These are phyloP conservation scores for Exobasidium cylindrosporum DNA, from an alignment of 1,284 basidiomycete species.

Conservation along the genomic window DNA sequence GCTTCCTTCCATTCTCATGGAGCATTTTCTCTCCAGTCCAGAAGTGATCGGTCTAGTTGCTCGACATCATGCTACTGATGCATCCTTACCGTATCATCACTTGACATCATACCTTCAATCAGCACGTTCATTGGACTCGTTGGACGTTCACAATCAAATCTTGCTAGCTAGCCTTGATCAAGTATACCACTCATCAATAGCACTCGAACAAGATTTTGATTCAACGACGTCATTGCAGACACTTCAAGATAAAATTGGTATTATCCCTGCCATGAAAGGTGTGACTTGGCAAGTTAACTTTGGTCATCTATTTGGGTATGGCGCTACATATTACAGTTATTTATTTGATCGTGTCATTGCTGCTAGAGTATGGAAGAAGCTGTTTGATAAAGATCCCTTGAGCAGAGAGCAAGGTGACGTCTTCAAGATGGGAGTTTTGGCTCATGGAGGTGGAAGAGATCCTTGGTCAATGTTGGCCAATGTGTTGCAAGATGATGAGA, in stretches of 20 bases:
- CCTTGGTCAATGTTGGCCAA: constrained; percentile 89
- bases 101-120: constrained; percentile 52
- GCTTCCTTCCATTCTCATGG: constrained; percentile 96
- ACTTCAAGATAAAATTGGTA: constrained; percentile 19
- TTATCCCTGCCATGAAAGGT: constrained; percentile 1
- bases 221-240: constrained; percentile 63
- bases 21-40: constrained; percentile 83
- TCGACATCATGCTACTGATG: constrained; percentile 62
- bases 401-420: constrained; percentile 64
- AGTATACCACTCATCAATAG: constrained; percentile 71
- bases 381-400: constrained; percentile 64
- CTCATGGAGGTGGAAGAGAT: constrained; percentile 82
- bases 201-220: constrained; percentile 60
- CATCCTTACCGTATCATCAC: constrained; percentile 69
- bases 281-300: constrained; percentile 82
- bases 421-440: constrained; percentile 73
- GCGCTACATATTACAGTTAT: constrained; percentile 96
- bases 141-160: constrained; percentile 88
- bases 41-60: constrained; percentile 76
- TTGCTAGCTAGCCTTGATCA: constrained; percentile 87
- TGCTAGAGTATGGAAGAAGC: constrained; percentile 74
- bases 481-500: constrained; percentile 66
- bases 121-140: constrained; percentile 34
- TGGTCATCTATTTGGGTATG: constrained; percentile 91
- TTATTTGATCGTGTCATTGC: constrained; percentile 94